A percentile compares a stretch with the other conserved stretches of the same genome.
Evolutionary conservation across 2,329 filamentous ascomycete genomes (phyloP).

Genomic region (Ilyonectria sp.): DNA sequence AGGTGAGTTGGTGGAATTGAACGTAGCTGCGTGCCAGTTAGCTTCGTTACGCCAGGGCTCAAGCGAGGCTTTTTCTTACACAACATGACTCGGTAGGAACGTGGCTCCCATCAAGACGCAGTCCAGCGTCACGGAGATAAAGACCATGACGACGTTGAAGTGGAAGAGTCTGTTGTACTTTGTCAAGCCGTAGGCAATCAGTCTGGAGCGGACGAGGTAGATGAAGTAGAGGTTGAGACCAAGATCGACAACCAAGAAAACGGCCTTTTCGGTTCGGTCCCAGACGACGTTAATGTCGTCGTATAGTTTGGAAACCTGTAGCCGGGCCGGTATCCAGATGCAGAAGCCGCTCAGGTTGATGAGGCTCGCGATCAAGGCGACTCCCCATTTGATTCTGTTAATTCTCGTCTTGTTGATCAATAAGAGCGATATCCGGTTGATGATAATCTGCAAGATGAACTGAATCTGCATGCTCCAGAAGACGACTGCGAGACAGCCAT

Average conservation of each 20-base stretch:
- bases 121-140: conserved; percentile 34
- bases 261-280: conserved; percentile 37
- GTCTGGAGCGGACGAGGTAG: conserved; percentile 33
- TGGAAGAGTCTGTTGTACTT: conserved; percentile 33
- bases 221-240: conserved; percentile 38
- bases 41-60: no score
- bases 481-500: conserved; percentile 17
- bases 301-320: conserved; percentile 31
- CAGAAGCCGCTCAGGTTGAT: conserved; percentile 39
- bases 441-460: conserved; percentile 38
- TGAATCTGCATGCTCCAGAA: conserved; percentile 41
- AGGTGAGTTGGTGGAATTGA: conserved; percentile 37
- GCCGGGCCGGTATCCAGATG: conserved; percentile 35
- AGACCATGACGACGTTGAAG: conserved; percentile 34
- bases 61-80: no score
- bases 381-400: conserved; percentile 33
- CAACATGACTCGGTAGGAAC: background rate
- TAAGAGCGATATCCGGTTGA: conserved; percentile 37
- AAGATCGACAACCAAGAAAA: conserved; percentile 35
- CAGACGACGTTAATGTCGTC: conserved; percentile 39
- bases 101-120: conserved; percentile 38
- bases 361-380: conserved; percentile 25
- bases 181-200: conserved; percentile 31
- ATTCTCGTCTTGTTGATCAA: conserved; percentile 31
- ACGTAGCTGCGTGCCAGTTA: conserved; percentile 19